Evolutionary conservation across 2,329 filamentous ascomycete genomes (phyloP).

Genomic region (Beauveria varroae): DNA sequence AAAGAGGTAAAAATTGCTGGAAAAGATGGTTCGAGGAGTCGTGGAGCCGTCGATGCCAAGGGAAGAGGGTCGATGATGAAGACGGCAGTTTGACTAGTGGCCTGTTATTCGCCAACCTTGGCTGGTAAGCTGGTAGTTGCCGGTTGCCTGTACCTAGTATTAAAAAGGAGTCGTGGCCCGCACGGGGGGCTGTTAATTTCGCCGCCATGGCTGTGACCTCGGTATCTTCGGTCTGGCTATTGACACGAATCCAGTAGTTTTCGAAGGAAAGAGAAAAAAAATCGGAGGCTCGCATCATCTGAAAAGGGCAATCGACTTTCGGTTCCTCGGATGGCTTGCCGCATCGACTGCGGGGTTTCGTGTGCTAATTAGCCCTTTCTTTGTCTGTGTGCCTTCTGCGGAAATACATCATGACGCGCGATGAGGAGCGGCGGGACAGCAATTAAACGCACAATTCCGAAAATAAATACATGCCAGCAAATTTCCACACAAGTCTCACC

Average conservation of each 20-base stretch:
- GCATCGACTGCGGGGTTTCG: conserved; percentile 5
- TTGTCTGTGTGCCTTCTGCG: background rate
- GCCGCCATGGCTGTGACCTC: background rate
- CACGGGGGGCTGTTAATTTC: background rate
- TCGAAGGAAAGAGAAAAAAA: background rate
- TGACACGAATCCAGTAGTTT: background rate
- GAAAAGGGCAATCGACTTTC: conserved; percentile 2
- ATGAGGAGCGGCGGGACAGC: background rate
- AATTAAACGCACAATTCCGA: too few relatives aligned
- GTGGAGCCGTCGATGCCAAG: background rate
- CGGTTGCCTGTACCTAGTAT: too few relatives aligned
- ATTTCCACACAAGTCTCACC: too few relatives aligned
- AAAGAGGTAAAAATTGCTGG: background rate
- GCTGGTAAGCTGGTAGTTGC: background rate
- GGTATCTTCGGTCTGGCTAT: background rate
- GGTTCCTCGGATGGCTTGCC: conserved; percentile 6
- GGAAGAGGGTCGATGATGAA: background rate
- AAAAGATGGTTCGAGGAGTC: background rate
- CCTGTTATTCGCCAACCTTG: background rate
- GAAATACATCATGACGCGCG: background rate
- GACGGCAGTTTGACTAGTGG: background rate
- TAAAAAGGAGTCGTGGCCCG: background rate
- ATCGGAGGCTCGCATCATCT: background rate
- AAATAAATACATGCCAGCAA: too few relatives aligned
- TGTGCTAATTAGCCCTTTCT: conserved; percentile 10